These are phyloP conservation scores for Apophysomyces sp. DNA, from an alignment of 371 early-diverging fungal species.

Conservation along the genomic window DNA sequence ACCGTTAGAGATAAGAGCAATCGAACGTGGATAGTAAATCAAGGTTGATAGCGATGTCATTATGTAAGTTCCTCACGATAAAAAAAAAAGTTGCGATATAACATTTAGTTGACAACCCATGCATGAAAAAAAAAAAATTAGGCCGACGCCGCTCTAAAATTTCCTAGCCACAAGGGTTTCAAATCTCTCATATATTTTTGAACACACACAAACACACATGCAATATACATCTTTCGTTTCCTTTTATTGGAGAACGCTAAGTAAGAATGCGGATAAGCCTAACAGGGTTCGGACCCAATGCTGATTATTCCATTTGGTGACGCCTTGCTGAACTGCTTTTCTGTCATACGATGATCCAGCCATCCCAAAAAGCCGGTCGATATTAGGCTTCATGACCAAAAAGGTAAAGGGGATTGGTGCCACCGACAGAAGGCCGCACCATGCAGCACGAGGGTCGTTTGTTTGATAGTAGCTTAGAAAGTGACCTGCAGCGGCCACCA, in stretches of 20 bases:
- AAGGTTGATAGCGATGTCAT: not conserved
- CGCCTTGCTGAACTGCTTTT: not conserved
- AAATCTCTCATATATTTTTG: too few species aligned
- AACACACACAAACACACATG: too few species aligned
- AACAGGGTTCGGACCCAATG: not conserved
- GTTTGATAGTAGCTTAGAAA: constrained; percentile 10
- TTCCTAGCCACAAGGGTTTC: too few species aligned
- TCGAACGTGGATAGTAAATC: not conserved
- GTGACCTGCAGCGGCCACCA: not conserved
- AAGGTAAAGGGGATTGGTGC: constrained; percentile 3
- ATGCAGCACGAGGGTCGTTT: not conserved
- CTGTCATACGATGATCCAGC: not conserved
- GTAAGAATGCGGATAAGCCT: constrained; percentile 1
- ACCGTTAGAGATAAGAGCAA: constrained; percentile 7
- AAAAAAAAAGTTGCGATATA: too few species aligned
- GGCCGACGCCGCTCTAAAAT: too few species aligned
- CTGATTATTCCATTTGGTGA: constrained; percentile 8
- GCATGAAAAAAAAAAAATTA: too few species aligned
- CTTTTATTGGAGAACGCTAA: not conserved
- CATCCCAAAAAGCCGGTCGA: not conserved
- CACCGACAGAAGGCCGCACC: not conserved
- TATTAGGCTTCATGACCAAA: constrained; percentile 9
- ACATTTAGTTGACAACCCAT: too few species aligned
- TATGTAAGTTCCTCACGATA: too few species aligned
- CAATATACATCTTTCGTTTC: not conserved